Evolutionary conservation across 1,284 basidiomycete species (phyloP).

Genomic region (Porodaedalea pini): DNA sequence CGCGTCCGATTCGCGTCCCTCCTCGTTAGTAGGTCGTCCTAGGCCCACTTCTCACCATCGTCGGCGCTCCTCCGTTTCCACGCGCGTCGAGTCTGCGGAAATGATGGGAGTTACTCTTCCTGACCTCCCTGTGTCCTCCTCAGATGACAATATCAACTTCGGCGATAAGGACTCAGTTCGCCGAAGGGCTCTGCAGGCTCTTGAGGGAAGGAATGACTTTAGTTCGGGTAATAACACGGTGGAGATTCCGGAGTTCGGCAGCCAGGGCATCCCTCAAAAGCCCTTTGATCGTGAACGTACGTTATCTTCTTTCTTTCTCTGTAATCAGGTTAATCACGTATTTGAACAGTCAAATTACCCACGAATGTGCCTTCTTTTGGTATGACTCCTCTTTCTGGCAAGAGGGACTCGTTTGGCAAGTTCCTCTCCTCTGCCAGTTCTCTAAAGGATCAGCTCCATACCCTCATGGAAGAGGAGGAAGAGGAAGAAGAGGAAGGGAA

Average conservation of each 20-base stretch:
- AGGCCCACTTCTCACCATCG: slow-evolving; percentile 76
- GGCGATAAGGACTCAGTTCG: slow-evolving; percentile 75
- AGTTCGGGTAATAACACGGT: slow-evolving; percentile 59
- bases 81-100: slow-evolving; percentile 76
- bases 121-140: slow-evolving; percentile 49
- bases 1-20: slow-evolving; percentile 29
- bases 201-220: slow-evolving; percentile 71
- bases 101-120: slow-evolving; percentile 75
- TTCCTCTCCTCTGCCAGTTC: slow-evolving; percentile 53
- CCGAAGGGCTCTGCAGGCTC: slow-evolving; percentile 70
- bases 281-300: slow-evolving; percentile 57
- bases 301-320: not conserved
- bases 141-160: slow-evolving; percentile 62
- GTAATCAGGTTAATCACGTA: not conserved
- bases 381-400: slow-evolving; percentile 45
- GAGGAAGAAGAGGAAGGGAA: slow-evolving; percentile 50
- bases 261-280: slow-evolving; percentile 49
- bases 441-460: slow-evolving; percentile 71
- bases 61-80: slow-evolving; percentile 80
- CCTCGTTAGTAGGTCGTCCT: slow-evolving; percentile 32
- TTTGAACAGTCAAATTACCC: slow-evolving; percentile 22
- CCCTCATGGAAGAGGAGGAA: slow-evolving; percentile 76
- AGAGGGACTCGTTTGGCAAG: slow-evolving; percentile 76
- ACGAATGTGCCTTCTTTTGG: slow-evolving; percentile 53
- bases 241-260: slow-evolving; percentile 72